Evolutionary conservation across 345 rosid species (phyloP).

Genomic region (Eucalyptus polyanthemos): DNA sequence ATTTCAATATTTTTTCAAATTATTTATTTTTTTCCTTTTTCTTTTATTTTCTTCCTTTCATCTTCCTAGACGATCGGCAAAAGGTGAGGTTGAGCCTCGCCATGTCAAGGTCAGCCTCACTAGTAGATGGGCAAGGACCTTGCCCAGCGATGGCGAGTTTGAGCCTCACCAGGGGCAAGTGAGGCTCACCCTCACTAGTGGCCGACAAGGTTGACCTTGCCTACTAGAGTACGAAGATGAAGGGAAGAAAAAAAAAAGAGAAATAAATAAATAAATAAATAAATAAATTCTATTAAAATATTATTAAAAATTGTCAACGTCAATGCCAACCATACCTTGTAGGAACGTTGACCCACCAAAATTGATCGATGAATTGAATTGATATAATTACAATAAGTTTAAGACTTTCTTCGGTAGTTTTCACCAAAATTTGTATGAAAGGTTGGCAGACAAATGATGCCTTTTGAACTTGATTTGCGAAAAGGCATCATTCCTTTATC

Average conservation of each 20-base stretch:
- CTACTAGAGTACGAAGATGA: neutral
- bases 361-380: too few species aligned
- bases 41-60: neutral
- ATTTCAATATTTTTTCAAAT: too few species aligned
- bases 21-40: too few species aligned
- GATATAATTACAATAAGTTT: neutral
- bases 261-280: too few species aligned
- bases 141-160: rapidly evolving
- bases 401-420: neutral
- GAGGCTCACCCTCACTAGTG: too few species aligned
- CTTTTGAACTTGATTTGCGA: neutral
- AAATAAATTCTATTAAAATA: too few species aligned
- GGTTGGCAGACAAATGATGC: neutral
- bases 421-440: neutral
- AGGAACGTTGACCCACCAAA: rapidly evolving
- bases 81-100: neutral
- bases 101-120: neutral
- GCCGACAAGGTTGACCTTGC: neutral
- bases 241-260: neutral
- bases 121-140: neutral
- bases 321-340: too few species aligned
- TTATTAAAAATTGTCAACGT: too few species aligned
- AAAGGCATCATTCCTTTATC: neutral
- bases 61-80: neutral
- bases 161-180: too few species aligned